phyloP scores from a whole-genome alignment of 768 basidiomycete genomes.

The Sporobolomyces pararoseus region DNA sequence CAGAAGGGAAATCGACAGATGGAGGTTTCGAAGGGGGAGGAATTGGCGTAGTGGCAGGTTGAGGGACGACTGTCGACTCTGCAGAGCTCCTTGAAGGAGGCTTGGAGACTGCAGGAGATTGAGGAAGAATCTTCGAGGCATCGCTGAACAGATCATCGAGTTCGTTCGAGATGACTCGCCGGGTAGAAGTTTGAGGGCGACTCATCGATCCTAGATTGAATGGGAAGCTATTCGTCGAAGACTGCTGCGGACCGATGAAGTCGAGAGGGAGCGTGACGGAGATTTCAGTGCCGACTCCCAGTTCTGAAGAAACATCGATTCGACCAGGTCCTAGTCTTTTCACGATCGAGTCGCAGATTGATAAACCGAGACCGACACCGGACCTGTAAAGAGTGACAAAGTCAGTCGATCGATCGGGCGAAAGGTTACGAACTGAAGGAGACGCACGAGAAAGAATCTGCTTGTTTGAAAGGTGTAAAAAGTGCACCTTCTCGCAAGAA shows the following conservation, averaged over 20 bases:
- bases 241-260: not conserved
- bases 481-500: constrained; percentile 15
- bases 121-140: not conserved
- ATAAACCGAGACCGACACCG: constrained; percentile 27
- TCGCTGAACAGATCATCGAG: constrained; percentile 6
- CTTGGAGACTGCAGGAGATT: not conserved
- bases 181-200: not conserved
- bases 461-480: constrained; percentile 25
- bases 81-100: too few species aligned
- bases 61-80: too few species aligned
- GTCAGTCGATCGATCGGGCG: not conserved
- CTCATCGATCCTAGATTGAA: not conserved
- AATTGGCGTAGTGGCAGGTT: too few species aligned
- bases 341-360: constrained; percentile 28
- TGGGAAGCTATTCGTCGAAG: not conserved
- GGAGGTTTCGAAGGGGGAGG: not conserved
- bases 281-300: constrained; percentile 12
- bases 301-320: constrained; percentile 22
- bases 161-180: constrained; percentile 30
- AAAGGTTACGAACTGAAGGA: not conserved
- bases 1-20: not conserved
- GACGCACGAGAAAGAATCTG: constrained; percentile 16
- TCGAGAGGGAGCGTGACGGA: constrained; percentile 27
- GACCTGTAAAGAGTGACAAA: not conserved
- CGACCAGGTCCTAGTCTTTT: constrained; percentile 22